A percentile compares a stretch with the other conserved stretches of the same genome.
Evolutionary conservation across 257 asterid species (phyloP).

Genomic region (Osmanthus fragrans): DNA sequence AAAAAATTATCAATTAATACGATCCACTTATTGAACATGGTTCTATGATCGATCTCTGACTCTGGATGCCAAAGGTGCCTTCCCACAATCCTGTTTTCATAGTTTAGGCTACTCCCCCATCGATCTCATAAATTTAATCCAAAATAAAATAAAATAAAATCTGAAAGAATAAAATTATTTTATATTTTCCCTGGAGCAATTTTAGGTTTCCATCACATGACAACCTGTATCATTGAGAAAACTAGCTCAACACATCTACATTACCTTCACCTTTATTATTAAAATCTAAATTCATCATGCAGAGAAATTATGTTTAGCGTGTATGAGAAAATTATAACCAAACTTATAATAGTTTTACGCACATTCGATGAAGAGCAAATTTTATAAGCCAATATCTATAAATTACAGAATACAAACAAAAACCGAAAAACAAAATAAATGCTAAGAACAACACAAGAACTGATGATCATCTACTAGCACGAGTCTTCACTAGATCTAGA

Average conservation of each 20-base stretch:
- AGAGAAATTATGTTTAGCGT: background rate
- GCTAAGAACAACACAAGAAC: conserved; percentile 23
- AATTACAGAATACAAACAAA: conserved; percentile 18
- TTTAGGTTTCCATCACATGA: no score
- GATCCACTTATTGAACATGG: no score
- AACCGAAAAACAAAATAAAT: conserved; percentile 6
- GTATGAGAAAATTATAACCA: background rate
- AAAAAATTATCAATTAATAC: no score
- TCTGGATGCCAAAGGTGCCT: no score
- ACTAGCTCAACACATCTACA: background rate
- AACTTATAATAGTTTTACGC: background rate
- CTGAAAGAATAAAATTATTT: no score
- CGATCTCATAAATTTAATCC: no score
- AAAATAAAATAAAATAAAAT: no score
- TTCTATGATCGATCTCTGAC: no score
- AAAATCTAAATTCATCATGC: background rate
- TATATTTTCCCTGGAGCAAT: no score
- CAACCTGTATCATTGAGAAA: background rate
- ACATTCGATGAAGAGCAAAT: background rate
- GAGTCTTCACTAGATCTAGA: conserved; percentile 13
- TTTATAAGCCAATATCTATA: conserved; percentile 14
- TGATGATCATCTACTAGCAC: background rate
- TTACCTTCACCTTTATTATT: no score
- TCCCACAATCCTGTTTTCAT: no score
- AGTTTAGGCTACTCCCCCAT: no score